Evolutionary conservation across 169 alveolate species (phyloP).

Genomic region (Cryptosporidium tyzzeri): DNA sequence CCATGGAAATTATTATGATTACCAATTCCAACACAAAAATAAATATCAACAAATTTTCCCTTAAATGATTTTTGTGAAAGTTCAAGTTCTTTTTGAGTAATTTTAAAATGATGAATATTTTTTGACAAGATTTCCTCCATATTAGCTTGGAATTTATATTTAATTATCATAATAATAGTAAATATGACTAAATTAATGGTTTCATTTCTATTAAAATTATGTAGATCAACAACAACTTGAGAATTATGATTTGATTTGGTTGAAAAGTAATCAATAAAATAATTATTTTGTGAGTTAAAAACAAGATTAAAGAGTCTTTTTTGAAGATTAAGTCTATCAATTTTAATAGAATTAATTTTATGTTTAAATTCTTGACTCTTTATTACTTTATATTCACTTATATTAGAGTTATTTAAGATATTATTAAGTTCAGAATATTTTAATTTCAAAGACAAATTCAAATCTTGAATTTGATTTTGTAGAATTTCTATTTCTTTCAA

Average conservation of each 20-base stretch:
- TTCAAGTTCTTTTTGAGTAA: slow-evolving; percentile 7
- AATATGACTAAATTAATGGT: slow-evolving; percentile 12
- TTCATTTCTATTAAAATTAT: slow-evolving; percentile 51
- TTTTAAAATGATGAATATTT: neutral
- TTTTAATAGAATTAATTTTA: neutral
- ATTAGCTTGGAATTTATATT: slow-evolving; percentile 25
- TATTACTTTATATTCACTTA: slow-evolving; percentile 53
- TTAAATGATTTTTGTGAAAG: slow-evolving; percentile 38
- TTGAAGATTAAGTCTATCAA: neutral
- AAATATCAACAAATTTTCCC: slow-evolving; percentile 38
- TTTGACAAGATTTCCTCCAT: neutral
- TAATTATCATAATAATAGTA: slow-evolving; percentile 41
- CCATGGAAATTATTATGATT: slow-evolving; percentile 10
- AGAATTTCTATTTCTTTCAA: neutral
- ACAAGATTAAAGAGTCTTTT: neutral
- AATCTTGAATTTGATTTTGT: slow-evolving; percentile 4
- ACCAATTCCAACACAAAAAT: slow-evolving; percentile 70
- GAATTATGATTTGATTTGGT: neutral
- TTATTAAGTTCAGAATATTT: neutral
- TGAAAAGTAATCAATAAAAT: slow-evolving; percentile 36
- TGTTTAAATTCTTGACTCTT: slow-evolving; percentile 9
- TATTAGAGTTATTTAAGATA: slow-evolving; percentile 15
- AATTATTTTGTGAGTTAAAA: slow-evolving; percentile 25
- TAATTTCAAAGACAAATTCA: neutral
- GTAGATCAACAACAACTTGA: slow-evolving; percentile 36